Conservation (phyloP, 345 rosid genomes). For the Arabis hirsuta region DNA sequence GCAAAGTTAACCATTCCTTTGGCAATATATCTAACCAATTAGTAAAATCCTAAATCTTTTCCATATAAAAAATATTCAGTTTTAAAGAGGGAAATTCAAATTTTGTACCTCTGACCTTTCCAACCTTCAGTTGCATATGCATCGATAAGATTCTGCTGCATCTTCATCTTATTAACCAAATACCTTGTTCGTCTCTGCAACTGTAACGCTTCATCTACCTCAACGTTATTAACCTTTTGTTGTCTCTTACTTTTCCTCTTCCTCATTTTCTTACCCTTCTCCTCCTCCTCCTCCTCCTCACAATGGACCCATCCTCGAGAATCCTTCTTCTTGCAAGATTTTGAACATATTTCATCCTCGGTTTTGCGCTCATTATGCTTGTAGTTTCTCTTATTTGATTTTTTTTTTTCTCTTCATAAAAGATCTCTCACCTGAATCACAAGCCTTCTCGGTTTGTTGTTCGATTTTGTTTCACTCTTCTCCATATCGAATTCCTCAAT, state of each 20-base stretch:
- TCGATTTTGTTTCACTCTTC: conserved; percentile 20
- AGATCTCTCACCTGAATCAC: conserved; percentile 34
- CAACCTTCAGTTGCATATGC: conserved; percentile 97
- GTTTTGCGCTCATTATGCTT: conserved; percentile 23
- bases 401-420: conserved; percentile 32
- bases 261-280: conserved; percentile 47
- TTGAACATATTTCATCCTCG: conserved; percentile 28
- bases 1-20: conserved; percentile 6
- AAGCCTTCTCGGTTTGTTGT: conserved; percentile 22
- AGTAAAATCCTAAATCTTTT: background rate
- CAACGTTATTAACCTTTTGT: conserved; percentile 52
- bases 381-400: conserved; percentile 25
- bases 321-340: conserved; percentile 3
- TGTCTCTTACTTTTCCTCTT: conserved; percentile 61
- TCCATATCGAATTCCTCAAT: conserved; percentile 19
- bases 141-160: conserved; percentile 97
- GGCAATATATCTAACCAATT: conserved; percentile 27
- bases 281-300: conserved; percentile 39
- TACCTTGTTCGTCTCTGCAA: conserved; percentile 92
- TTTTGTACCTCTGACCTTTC: conserved; percentile 94
- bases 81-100: conserved; percentile 23
- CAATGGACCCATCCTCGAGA: conserved; percentile 21
- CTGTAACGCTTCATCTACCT: conserved; percentile 72
- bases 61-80: background rate
- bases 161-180: conserved; percentile 86